Evolutionary conservation across 306 rosid species (phyloP), one percentile per base, ranked within the genome.

Genomic region (Sesbania bispinosa): DNA sequence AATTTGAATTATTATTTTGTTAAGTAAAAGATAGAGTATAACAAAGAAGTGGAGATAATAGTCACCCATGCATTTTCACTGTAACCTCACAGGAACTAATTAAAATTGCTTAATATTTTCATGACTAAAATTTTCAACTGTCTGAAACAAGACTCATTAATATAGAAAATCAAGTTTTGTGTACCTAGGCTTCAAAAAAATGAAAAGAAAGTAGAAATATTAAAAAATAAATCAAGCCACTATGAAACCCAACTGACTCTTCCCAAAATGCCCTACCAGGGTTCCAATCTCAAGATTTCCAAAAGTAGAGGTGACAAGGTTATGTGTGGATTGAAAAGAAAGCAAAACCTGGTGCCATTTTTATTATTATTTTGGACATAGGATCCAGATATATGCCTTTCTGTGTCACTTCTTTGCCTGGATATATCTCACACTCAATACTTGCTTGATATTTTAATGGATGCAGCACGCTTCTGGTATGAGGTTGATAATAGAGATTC

Each of bases 401-500:
- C 47, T 16, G 9, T 43, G 15, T 24, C 39, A 62, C 24, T 26
- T 69, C 23, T 35, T 50, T 68, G 53, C 15, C 71, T 24, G 16
- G 26, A 23, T 13, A 62, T 39, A 38, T 62, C 62, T n/a, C 30
- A 39, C 33, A 29, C n/a, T n/a, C 5, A 29, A 54, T 27, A 39
- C 57, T 53, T 52, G 55, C 43, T 10, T 51, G 27, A 47, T 62
- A 67, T 4, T 23, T 16, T 59, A 41, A 58, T 35, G 66, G 47
- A 59, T 33, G 66, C 66, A 61, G 76, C 60, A 36, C 46, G 63
- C 21, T 57, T n/a, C 45, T 66, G 26, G 38, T 9, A 47, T 18
- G 16, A 58, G 35, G 45, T 23, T 55, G 60, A 57, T 30, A 29
- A 21, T 64, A 73, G 30, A 75, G 6, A 24, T 63, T 66, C 27